Percentiles rank a stretch among this genome's conserved stretches.
These are phyloP conservation scores for Pittosporum tobira DNA, from an alignment of 129 eudicot species.

Conservation along the genomic window DNA sequence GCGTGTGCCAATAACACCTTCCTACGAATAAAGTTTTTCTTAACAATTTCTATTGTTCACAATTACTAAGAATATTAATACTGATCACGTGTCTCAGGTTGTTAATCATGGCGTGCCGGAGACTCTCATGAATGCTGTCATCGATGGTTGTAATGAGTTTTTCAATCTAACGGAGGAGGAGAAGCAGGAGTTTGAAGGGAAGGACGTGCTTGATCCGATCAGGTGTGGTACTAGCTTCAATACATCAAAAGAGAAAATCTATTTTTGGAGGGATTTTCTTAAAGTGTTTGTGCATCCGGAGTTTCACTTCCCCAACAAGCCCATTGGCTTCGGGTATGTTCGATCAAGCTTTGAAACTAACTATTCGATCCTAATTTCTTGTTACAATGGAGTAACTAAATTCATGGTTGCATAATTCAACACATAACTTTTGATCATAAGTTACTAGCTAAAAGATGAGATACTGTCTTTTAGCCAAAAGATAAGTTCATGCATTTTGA, in stretches of 20 bases:
- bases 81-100: constrained; percentile 34
- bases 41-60: too few relatives aligned
- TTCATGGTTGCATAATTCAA: too few relatives aligned
- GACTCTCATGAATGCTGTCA: constrained; percentile 27
- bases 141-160: constrained; percentile 26
- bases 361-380: too few relatives aligned
- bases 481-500: too few relatives aligned
- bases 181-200: constrained; percentile 40
- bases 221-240: constrained; percentile 55
- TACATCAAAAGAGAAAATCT: constrained; percentile 26
- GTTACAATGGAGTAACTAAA: too few relatives aligned
- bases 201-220: constrained; percentile 37
- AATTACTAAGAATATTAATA: too few relatives aligned
- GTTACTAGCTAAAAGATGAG: too few relatives aligned
- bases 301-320: constrained; percentile 59
- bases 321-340: constrained; percentile 52
- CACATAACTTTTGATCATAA: too few relatives aligned
- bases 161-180: constrained; percentile 49
- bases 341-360: too few relatives aligned
- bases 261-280: constrained; percentile 65
- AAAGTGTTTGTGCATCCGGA: constrained; percentile 51
- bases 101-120: constrained; percentile 63
- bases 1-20: too few relatives aligned
- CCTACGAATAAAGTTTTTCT: too few relatives aligned
- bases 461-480: too few relatives aligned